Evolutionary conservation across 345 rosid genomes (phyloP), one percentile per base, ranked within the genome.

Genomic region (Eucalyptus pauciflora): DNA sequence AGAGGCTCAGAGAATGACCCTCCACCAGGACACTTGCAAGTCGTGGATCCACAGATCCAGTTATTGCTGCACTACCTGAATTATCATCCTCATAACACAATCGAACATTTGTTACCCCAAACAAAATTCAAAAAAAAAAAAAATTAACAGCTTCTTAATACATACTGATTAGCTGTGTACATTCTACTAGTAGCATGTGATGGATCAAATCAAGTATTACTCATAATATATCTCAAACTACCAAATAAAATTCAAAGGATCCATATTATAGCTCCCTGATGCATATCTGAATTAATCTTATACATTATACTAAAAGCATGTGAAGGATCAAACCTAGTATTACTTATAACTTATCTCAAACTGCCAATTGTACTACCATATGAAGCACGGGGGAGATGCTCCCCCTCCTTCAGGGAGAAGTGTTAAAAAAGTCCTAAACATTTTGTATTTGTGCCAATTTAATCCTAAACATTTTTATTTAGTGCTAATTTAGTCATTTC

Each of bases 221-320:
- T 1, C n/a, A 60, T 60, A 0, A 29, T 64, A 29, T 29, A 64
- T 64, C 18, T 64, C 33, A 64, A 64, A 64, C 5, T 64, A 9
- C 71, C 33, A 64, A 64, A 29, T 14, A 64, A 64, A 64, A 13
- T 64, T 64, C 18, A 4, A 29, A 13, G 37, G 8, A 13, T 62
- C 18, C 0, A 64, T 31, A 13, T 64, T 13, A 64, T 13, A 64
- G 37, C 37, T 64, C 0, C 71, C 33, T 7, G 0, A 60, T 25
- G 31, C 69, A 27, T 60, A 6, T 60, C 14, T 13, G 16, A 60
- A 6, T 60, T 60, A 60, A 29, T 27, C 67, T 60, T 27, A 60
- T 60, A 3, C 31, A 60, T 27, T 27, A 29, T 64, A 64, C 18
- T 29, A 64, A 64, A 29, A 29, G 37, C 37, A 64, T 0, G 71